A percentile compares a stretch with the other conserved stretches of the same genome.
Conservation (phyloP, 129 eudicot genomes). For the Saposhnikovia divaricata region DNA sequence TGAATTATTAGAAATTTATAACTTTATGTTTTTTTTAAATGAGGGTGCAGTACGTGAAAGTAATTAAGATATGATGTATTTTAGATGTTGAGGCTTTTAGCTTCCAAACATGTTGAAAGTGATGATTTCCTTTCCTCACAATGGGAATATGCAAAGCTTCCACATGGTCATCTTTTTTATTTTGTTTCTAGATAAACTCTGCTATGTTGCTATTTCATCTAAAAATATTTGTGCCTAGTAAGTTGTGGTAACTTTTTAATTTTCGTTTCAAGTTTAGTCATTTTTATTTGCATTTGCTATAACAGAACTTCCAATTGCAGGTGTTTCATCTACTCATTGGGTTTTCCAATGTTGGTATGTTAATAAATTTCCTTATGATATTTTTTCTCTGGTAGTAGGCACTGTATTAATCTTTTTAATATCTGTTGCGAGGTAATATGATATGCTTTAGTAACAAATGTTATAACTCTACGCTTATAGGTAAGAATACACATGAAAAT, state of each 20-base stretch:
- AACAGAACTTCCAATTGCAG: constrained; percentile 32
- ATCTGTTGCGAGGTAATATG: neutral
- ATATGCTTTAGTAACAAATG: neutral
- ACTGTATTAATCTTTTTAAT: neutral
- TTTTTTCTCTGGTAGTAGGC: neutral
- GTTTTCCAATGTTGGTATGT: constrained; percentile 69
- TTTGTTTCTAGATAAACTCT: neutral
- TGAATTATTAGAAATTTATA: neutral
- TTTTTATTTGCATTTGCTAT: neutral
- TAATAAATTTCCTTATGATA: neutral
- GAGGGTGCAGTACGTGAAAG: neutral
- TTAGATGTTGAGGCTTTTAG: neutral
- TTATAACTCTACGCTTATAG: neutral
- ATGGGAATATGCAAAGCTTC: neutral
- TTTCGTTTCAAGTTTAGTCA: neutral
- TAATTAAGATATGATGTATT: neutral
- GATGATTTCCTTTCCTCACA: neutral
- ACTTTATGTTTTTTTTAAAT: neutral
- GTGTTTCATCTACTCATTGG: constrained; percentile 93
- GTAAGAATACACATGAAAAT: neutral
- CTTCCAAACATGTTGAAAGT: neutral
- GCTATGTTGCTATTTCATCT: neutral
- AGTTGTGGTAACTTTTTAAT: neutral
- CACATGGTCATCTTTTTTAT: neutral
- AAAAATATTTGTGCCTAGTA: neutral